Evolutionary conservation across 495 filamentous ascomycete genomes (phyloP).

Genomic region (Hyaloscypha variabilis): DNA sequence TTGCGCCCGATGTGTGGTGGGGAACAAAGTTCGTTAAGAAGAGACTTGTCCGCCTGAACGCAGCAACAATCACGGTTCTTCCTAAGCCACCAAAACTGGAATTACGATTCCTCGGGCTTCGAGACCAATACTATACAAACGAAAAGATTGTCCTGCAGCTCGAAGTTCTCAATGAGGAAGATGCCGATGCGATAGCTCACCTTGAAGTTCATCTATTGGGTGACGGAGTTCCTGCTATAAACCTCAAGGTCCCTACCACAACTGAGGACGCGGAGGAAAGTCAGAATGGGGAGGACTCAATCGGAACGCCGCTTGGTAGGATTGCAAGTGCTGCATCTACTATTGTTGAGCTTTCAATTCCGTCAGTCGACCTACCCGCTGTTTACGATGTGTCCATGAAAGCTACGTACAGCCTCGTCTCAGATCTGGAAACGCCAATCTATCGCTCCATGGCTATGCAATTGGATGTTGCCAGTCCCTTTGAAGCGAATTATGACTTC

Average conservation of each 20-base stretch:
- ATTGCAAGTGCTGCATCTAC: conserved; percentile 41
- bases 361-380: conserved; percentile 51
- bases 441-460: conserved; percentile 67
- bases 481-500: conserved; percentile 88
- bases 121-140: conserved; percentile 78
- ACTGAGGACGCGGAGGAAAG: conserved; percentile 40
- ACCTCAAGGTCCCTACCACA: conserved; percentile 17
- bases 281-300: conserved; percentile 36
- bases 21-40: conserved; percentile 46
- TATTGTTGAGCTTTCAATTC: conserved; percentile 52
- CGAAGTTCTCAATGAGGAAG: conserved; percentile 80
- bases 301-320: conserved; percentile 46
- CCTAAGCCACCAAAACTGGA: conserved; percentile 93
- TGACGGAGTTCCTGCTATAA: conserved; percentile 51
- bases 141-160: conserved; percentile 71
- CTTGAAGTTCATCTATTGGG: conserved; percentile 71
- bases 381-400: conserved; percentile 73
- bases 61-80: conserved; percentile 64
- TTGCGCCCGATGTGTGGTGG: conserved; percentile 55
- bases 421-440: conserved; percentile 83
- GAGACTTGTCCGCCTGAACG: conserved; percentile 48
- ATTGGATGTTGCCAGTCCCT: conserved; percentile 75
- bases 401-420: conserved; percentile 73
- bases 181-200: conserved; percentile 70
- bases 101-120: conserved; percentile 61